A percentile compares a stretch with the other conserved stretches of the same genome.
phyloP scores from a whole-genome alignment of 2,329 filamentous ascomycete genomes.

The Beauveria scarabaeidicola region DNA sequence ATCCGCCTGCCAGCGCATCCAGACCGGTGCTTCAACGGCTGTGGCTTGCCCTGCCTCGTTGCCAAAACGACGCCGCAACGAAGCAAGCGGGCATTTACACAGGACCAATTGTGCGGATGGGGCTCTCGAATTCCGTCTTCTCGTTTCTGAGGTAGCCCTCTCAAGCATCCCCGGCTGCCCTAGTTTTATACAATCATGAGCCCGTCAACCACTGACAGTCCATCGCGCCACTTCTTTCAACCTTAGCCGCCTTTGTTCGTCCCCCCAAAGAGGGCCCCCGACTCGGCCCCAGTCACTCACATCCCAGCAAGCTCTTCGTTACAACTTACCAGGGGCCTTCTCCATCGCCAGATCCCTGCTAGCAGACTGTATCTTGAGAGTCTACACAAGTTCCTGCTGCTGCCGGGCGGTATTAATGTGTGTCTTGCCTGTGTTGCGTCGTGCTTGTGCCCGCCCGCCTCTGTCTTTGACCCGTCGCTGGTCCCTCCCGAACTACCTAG shows the following conservation, averaged over 20 bases:
- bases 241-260: conserved; percentile 27
- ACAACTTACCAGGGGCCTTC: not conserved
- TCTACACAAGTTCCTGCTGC: conserved; percentile 2
- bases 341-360: conserved; percentile 10
- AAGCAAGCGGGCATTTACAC: not conserved
- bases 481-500: not conserved
- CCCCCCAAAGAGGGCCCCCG: conserved; percentile 21
- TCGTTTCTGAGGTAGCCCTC: not conserved
- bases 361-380: not conserved
- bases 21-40: conserved; percentile 1
- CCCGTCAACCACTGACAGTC: conserved; percentile 34
- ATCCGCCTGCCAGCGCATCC: conserved; percentile 10
- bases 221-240: conserved; percentile 31
- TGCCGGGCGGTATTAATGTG: not conserved
- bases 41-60: conserved; percentile 1
- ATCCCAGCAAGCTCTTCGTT: not conserved
- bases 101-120: not conserved
- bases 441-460: conserved; percentile 1
- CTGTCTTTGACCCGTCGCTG: not conserved
- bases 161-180: conserved; percentile 13
- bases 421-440: conserved; percentile 5
- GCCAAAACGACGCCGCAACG: no score
- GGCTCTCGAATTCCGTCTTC: not conserved
- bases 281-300: conserved; percentile 1
- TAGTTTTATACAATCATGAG: conserved; percentile 35